These are phyloP conservation scores for Mortierella hygrophila DNA, from an alignment of 192 early-diverging fungal genomes.

Conservation along the genomic window DNA sequence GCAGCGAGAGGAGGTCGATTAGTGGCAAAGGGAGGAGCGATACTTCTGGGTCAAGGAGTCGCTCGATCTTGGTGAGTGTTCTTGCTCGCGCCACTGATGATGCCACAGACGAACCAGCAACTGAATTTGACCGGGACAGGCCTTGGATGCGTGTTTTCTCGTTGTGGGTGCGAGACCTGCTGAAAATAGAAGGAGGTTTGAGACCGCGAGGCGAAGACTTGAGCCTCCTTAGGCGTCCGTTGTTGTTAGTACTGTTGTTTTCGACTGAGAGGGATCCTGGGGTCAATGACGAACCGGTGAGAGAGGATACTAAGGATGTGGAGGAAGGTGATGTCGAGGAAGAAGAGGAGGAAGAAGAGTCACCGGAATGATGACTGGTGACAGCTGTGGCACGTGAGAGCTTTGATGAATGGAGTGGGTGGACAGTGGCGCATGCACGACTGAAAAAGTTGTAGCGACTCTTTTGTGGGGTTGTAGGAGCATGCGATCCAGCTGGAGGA, in stretches of 20 bases:
- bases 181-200: constrained; percentile 10
- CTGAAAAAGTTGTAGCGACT: constrained; percentile 48
- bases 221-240: not conserved
- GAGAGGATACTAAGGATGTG: constrained; percentile 11
- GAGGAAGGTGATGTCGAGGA: constrained; percentile 22
- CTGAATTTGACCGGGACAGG: not conserved
- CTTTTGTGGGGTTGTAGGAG: constrained; percentile 4
- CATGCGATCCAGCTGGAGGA: not conserved
- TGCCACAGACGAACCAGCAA: not conserved
- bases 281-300: not conserved
- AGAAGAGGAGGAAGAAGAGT: constrained; percentile 22
- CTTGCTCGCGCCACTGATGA: not conserved
- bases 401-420: constrained; percentile 24
- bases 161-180: constrained; percentile 2
- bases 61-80: constrained; percentile 13
- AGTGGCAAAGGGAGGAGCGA: constrained; percentile 29
- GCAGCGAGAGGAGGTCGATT: constrained; percentile 23
- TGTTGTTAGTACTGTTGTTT: not conserved
- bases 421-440: constrained; percentile 29
- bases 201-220: constrained; percentile 24
- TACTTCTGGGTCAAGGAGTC: constrained; percentile 34
- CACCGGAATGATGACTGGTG: constrained; percentile 7
- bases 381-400: constrained; percentile 25
- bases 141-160: not conserved
- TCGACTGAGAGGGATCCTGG: not conserved